Conservation (phyloP, 164 flowering plant species). For the Dillenia suffruticosa region DNA sequence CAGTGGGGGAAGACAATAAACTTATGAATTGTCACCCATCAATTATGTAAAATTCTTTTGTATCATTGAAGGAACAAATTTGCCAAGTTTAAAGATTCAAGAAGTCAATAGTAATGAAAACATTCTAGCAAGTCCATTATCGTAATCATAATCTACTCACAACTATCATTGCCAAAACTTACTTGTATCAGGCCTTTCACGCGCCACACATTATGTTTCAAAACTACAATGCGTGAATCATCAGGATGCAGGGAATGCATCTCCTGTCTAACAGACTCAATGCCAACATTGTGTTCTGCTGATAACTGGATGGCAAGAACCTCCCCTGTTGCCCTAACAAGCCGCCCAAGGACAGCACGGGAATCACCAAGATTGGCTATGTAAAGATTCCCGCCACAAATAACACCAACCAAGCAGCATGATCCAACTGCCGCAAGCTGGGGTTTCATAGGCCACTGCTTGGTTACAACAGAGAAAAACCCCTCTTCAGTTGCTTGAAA, state of each 20-base stretch:
- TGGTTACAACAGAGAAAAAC: conserved; percentile 41
- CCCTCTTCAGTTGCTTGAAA: conserved; percentile 59
- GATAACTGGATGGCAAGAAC: conserved; percentile 61
- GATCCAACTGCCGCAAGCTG: conserved; percentile 65
- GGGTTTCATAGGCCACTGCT: conserved; percentile 52
- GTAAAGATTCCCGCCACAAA: conserved; percentile 43
- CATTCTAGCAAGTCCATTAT: no score
- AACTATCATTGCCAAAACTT: not conserved
- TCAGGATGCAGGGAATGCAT: conserved; percentile 65
- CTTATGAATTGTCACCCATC: no score
- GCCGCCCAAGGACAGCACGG: conserved; percentile 54
- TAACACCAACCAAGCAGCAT: conserved; percentile 51
- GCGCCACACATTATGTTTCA: conserved; percentile 77
- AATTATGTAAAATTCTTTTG: no score
- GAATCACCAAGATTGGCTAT: conserved; percentile 58
- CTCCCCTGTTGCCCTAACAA: conserved; percentile 60
- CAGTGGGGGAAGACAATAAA: no score
- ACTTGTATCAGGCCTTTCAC: conserved; percentile 77
- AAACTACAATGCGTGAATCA: conserved; percentile 58
- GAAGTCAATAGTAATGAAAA: no score
- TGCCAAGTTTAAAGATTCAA: no score
- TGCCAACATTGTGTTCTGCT: conserved; percentile 55
- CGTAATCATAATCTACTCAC: no score
- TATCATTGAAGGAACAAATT: no score
- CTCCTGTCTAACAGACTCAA: conserved; percentile 70